Conservation (phyloP, 1,284 basidiomycete species). For the Moniliella sp. region DNA sequence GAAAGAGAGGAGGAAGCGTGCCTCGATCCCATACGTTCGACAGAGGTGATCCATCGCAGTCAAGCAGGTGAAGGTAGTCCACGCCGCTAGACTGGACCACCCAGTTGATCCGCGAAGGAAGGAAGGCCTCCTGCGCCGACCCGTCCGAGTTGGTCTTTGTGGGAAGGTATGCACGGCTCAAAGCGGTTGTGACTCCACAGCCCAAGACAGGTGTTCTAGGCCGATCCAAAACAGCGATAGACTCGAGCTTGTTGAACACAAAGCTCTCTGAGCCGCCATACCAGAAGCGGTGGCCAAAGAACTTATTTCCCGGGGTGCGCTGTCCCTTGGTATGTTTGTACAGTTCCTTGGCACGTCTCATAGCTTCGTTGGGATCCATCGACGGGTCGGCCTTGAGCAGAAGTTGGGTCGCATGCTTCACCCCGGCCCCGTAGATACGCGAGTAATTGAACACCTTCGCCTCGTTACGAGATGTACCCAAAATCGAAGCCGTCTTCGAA, state of each 20-base stretch:
- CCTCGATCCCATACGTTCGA: conserved; percentile 58
- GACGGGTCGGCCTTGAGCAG: conserved; percentile 64
- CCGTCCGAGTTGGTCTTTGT: conserved; percentile 29
- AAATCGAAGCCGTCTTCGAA: conserved; percentile 80
- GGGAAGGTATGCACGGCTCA: conserved; percentile 69
- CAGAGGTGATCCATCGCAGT: conserved; percentile 81
- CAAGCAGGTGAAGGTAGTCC: conserved; percentile 81
- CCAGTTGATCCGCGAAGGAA: conserved; percentile 96
- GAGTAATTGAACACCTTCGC: conserved; percentile 99
- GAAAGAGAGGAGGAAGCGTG: conserved; percentile 83
- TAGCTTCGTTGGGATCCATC: conserved; percentile 58
- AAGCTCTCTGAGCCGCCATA: conserved; percentile 87
- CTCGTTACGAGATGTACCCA: conserved; percentile 77
- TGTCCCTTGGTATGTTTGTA: conserved; percentile 82
- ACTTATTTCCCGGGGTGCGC: conserved; percentile 13
- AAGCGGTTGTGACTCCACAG: conserved; percentile 75
- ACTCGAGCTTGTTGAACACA: conserved; percentile 96
- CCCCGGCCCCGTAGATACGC: conserved; percentile 89
- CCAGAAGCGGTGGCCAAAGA: conserved; percentile 56
- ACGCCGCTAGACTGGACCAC: conserved; percentile 96
- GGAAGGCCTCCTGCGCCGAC: conserved; percentile 57
- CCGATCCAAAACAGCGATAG: conserved; percentile 65
- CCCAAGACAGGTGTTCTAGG: conserved; percentile 80
- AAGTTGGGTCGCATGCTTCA: conserved; percentile 73
- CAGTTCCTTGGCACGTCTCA: conserved; percentile 58